A percentile compares a stretch with the other conserved stretches of the same genome.
Evolutionary conservation across 768 basidiomycete species (phyloP).

Genomic region (Pisolithus orientalis): DNA sequence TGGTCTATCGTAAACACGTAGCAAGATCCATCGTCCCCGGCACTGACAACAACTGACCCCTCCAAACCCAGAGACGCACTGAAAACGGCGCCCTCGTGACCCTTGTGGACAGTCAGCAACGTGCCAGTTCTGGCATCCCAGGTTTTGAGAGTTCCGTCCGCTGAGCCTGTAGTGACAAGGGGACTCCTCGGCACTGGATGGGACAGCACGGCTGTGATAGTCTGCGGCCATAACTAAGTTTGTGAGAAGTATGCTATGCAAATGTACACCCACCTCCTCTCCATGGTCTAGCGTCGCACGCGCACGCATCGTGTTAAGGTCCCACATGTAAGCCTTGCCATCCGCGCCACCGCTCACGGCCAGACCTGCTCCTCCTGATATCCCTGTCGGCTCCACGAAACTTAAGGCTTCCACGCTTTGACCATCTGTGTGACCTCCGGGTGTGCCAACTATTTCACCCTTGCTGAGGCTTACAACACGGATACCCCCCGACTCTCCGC

Average conservation of each 20-base stretch:
- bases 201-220: conserved; percentile 72
- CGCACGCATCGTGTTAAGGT: conserved; percentile 78
- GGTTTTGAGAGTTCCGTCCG: conserved; percentile 79
- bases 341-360: conserved; percentile 89
- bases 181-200: conserved; percentile 73
- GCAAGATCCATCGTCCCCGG: conserved; percentile 85
- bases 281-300: conserved; percentile 73
- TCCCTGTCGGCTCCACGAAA: conserved; percentile 71
- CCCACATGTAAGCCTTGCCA: conserved; percentile 93
- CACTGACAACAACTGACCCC: conserved; percentile 76
- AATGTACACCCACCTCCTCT: conserved; percentile 43
- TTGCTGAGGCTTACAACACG: conserved; percentile 83
- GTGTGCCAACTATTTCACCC: conserved; percentile 71
- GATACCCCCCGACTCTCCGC: conserved; percentile 79
- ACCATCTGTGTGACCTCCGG: conserved; percentile 79
- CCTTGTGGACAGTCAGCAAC: conserved; percentile 72
- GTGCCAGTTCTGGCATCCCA: conserved; percentile 90
- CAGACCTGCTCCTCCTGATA: conserved; percentile 46
- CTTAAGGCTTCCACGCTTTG: conserved; percentile 85
- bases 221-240: conserved; percentile 40
- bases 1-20: conserved; percentile 68
- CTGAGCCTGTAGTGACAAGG: conserved; percentile 79
- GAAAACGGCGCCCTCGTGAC: conserved; percentile 69
- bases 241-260: neutral
- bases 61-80: conserved; percentile 64